These are phyloP conservation scores for Solanum pennellii DNA, from an alignment of 257 asterid species.

Conservation along the genomic window DNA sequence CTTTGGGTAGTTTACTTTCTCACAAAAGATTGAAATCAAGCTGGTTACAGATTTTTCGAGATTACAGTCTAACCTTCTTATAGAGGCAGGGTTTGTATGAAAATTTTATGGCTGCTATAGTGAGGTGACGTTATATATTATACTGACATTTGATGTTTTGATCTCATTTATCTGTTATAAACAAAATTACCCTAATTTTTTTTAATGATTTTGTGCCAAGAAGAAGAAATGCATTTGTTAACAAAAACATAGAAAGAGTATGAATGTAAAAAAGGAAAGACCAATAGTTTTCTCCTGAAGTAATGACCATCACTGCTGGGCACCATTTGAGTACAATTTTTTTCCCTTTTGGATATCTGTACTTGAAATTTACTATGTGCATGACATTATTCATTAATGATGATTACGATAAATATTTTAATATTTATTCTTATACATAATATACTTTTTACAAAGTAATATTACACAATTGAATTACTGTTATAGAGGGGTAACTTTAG, in stretches of 20 bases:
- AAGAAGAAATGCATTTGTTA: background rate
- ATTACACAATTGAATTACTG: background rate
- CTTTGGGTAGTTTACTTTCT: background rate
- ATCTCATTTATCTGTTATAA: background rate
- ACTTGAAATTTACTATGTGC: background rate
- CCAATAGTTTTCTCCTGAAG: background rate
- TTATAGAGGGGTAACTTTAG: background rate
- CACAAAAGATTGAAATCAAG: background rate
- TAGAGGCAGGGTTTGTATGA: background rate
- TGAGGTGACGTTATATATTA: background rate
- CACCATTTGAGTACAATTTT: background rate
- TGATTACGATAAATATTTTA: background rate
- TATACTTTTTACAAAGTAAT: background rate
- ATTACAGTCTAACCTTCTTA: background rate
- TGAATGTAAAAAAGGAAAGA: background rate
- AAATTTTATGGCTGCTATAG: background rate
- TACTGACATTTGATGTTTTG: background rate
- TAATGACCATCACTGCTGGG: background rate
- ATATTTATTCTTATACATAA: background rate
- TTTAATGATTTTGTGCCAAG: background rate
- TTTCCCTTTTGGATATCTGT: background rate
- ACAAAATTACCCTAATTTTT: background rate
- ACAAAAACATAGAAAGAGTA: background rate
- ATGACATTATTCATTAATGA: background rate
- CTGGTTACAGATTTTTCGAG: background rate